Evolutionary conservation across 179 eudicot genomes (phyloP), one percentile per base, ranked within the genome.

Genomic region (Silene noctiflora): DNA sequence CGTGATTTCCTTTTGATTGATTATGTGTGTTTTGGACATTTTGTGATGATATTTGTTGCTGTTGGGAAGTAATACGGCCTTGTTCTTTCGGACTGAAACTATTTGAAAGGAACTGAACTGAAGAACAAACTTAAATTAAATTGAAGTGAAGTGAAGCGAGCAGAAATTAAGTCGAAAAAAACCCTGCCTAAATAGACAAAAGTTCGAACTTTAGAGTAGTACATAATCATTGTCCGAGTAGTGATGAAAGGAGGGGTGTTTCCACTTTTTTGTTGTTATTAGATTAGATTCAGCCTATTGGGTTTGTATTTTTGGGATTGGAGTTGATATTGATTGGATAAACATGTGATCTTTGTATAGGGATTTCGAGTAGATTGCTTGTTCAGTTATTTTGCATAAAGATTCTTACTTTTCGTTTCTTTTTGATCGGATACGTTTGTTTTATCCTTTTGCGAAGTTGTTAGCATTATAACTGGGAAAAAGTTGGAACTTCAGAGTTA

Each of bases 321-420:
- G 10, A 25, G 44, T 55, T 53, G 1, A 25, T 27, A 1, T 22
- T 70, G 13, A 48, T 27, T 25, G 42, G 39, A n/a, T 67, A 33
- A 35, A 24, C 27, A 70, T 53, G 44, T 69, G 22, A 21, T 72
- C 62, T 72, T 65, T 55, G 56, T 46, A 5, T 64, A 63, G 71
- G 24, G 80, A 2, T 61, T 71, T 76, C 10, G 21, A 33, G n/a
- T 44, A 0, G 8, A 14, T 58, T 2, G 8, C 4, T 21, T 3
- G 48, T 29, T 66, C 44, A n/a, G 21, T 39, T 51, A 33, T 33
- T 6, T 13, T 20, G 48, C 51, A 9, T n/a, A 67, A 67, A 35
- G 51, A 19, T 33, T 33, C 20, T 39, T 61, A n/a, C 12, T 48
- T 27, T 75, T 46, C 31, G 46, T 25, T 13, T 33, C 29, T 0